A percentile compares a stretch with the other conserved stretches of the same genome.
These are phyloP conservation scores for Paracoccidioides lutzii DNA, from an alignment of 2,329 filamentous ascomycete species.

Conservation along the genomic window DNA sequence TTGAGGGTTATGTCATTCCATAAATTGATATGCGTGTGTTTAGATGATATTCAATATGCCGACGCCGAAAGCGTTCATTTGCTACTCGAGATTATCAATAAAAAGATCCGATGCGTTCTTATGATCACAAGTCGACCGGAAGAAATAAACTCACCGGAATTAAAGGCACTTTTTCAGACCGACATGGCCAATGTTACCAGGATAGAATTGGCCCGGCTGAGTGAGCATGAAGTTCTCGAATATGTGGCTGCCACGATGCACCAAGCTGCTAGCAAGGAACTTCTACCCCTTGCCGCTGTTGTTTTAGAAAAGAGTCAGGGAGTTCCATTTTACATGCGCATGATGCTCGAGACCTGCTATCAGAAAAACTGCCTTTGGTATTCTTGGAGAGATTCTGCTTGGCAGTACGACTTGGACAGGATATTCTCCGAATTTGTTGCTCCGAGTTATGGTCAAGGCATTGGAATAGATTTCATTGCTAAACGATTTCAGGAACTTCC, in stretches of 20 bases:
- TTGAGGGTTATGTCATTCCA: conserved; percentile 67
- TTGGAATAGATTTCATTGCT: conserved; percentile 72
- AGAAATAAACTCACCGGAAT: conserved; percentile 41
- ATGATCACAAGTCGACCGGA: conserved; percentile 64
- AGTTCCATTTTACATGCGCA: conserved; percentile 81
- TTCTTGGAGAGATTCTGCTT: conserved; percentile 67
- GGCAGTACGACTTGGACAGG: conserved; percentile 74
- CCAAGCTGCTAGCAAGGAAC: conserved; percentile 52
- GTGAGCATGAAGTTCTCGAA: conserved; percentile 64
- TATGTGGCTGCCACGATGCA: conserved; percentile 76
- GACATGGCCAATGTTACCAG: conserved; percentile 50
- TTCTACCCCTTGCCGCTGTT: conserved; percentile 66
- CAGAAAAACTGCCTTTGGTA: conserved; percentile 83
- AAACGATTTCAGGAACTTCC: conserved; percentile 67
- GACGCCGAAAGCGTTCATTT: conserved; percentile 79
- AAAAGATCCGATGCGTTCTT: conserved; percentile 68
- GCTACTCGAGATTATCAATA: conserved; percentile 64
- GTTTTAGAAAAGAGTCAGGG: conserved; percentile 80
- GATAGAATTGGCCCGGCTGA: conserved; percentile 59
- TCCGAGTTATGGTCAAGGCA: conserved; percentile 62
- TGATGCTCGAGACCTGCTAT: conserved; percentile 80
- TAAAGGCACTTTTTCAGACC: conserved; percentile 29
- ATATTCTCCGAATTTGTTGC: conserved; percentile 76
- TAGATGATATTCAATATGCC: conserved; percentile 84
- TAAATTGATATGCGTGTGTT: conserved; percentile 75